A percentile compares a stretch with the other conserved stretches of the same genome.
Conservation (phyloP, 2,329 filamentous ascomycete species). For the Blastomyces silverae region DNA sequence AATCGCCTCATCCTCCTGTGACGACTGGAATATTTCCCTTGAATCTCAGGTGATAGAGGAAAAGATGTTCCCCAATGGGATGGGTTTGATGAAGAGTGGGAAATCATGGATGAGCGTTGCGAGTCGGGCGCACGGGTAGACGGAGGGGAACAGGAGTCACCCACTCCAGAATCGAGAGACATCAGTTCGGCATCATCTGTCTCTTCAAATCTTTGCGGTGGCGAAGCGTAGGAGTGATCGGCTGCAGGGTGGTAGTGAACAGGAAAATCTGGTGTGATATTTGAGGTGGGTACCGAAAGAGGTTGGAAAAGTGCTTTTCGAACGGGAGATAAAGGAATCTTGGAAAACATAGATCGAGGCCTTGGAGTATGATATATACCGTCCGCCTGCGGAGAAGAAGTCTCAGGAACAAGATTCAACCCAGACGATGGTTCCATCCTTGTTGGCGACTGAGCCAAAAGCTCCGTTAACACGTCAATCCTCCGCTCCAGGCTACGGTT, state of each 20-base stretch:
- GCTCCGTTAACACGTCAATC: slow-evolving; percentile 33
- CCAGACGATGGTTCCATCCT: slow-evolving; percentile 13
- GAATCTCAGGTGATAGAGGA: slow-evolving; percentile 24
- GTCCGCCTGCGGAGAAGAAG: slow-evolving; percentile 19
- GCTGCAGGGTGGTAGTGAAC: not conserved
- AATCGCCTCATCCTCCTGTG: slow-evolving; percentile 32
- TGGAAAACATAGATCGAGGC: slow-evolving; percentile 29
- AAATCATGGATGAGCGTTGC: slow-evolving; percentile 26
- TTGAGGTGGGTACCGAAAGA: slow-evolving; percentile 18
- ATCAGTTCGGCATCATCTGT: slow-evolving; percentile 18
- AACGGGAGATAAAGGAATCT: slow-evolving; percentile 26
- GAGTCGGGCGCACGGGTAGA: slow-evolving; percentile 21
- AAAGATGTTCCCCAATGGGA: slow-evolving; percentile 24
- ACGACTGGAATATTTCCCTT: slow-evolving; percentile 22
- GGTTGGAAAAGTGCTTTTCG: slow-evolving; percentile 21
- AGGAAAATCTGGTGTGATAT: not conserved
- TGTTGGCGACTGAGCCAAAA: slow-evolving; percentile 34
- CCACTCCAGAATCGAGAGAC: slow-evolving; percentile 25
- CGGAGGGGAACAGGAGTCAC: slow-evolving; percentile 22
- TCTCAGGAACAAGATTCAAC: slow-evolving; percentile 4
- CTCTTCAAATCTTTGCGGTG: slow-evolving; percentile 11
- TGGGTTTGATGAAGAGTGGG: slow-evolving; percentile 23
- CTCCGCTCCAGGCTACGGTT: slow-evolving; percentile 32
- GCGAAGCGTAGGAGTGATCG: slow-evolving; percentile 15
- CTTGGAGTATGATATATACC: slow-evolving; percentile 22